Evolutionary conservation across 1,284 basidiomycete genomes (phyloP).

Genomic region (Microbotryum intermedium): DNA sequence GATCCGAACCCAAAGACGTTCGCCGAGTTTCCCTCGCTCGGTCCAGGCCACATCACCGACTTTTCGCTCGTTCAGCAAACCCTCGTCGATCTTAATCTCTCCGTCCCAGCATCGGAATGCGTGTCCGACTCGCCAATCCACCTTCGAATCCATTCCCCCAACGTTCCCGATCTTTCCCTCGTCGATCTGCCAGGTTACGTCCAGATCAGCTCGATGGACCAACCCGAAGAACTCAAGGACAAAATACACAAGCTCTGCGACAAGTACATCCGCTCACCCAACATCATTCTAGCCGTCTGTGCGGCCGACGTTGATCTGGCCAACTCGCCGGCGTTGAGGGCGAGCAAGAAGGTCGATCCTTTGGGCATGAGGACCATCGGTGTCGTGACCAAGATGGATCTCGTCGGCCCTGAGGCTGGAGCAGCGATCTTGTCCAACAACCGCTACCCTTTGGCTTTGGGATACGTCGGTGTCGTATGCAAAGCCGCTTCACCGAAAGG

Average conservation of each 20-base stretch:
- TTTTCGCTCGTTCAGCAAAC: conserved; percentile 85
- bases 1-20: conserved; percentile 67
- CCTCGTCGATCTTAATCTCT: conserved; percentile 88
- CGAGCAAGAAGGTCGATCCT: conserved; percentile 88
- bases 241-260: conserved; percentile 86
- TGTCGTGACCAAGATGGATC: conserved; percentile 98
- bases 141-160: conserved; percentile 87
- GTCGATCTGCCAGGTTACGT: conserved; percentile 98
- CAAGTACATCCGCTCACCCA: conserved; percentile 93
- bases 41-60: conserved; percentile 76
- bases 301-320: conserved; percentile 97
- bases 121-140: conserved; percentile 94
- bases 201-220: conserved; percentile 89
- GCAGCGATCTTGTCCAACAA: conserved; percentile 76
- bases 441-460: conserved; percentile 92
- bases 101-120: conserved; percentile 76
- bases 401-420: conserved; percentile 78
- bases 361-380: conserved; percentile 91
- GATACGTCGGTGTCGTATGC: conserved; percentile 95
- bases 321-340: conserved; percentile 90
- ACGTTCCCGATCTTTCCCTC: conserved; percentile 91
- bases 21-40: conserved; percentile 86
- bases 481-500: conserved; percentile 48
- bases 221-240: conserved; percentile 88
- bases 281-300: conserved; percentile 95